Base-by-base conservation (phyloP, 140 eudicot species). In the Bidens hawaiensis region DNA sequence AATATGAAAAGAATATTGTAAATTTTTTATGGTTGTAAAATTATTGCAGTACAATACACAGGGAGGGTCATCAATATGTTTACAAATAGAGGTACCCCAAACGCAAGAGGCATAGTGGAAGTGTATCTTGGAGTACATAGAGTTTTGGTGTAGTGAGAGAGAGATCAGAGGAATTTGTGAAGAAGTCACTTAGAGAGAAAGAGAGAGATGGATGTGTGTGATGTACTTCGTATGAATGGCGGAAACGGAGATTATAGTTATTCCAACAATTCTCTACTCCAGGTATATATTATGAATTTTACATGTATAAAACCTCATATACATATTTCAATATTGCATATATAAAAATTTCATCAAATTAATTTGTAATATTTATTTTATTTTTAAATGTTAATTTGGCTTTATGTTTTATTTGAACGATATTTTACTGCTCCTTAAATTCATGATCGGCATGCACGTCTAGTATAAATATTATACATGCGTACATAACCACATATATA, bases 191-290 rank as follows among this genome's bases (percentile, higher is more conserved):
- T n/a, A n/a, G 17, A 28, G 47, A 7, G 23, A 5, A 11, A 72
- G 55, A 54, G 49, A 17, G 12, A 22, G 0, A 80, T 80, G 85
- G 79, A 75, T 13, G 81, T 75, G 2, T 19, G 27, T 36, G 53
- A 71, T 22, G 79, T 71, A 31, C 81, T 80, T 19, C 70, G 56
- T 13, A 79, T 79, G 85, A 79, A 79, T 28, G 85, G 85, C 43
- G 85, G 85, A 2, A 31, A 17, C 28, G 85, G 79, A 48, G 76
- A 75, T 47, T 16, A 71, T 34, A 80, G 85, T 53, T 80, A 80
- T 33, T 77, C 85, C 27, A 80, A 67, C 61, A 80, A 80, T 71
- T 80, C 81, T 19, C 72, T 52, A 26, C 42, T 79, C n/a, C 85
- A 75, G 74, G 81, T 79, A 62, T 9, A 76, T 74, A 60, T 14